Conservation (phyloP, 2,329 filamentous ascomycete species). For the Aspergillaceae sp. region DNA sequence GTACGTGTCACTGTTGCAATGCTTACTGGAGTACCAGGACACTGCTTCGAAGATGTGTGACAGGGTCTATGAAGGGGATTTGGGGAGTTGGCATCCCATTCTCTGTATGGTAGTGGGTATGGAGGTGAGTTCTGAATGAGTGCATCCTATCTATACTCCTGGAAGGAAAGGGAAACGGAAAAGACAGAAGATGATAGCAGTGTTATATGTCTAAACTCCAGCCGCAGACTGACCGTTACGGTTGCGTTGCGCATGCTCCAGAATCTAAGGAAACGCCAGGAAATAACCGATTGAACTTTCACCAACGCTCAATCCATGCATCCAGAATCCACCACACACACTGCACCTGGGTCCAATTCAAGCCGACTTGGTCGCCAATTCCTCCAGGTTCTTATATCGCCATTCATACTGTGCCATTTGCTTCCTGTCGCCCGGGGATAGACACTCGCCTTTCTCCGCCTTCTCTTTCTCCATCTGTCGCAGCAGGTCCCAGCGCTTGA, state of each 20-base stretch:
- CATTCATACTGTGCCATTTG: slow-evolving; percentile 28
- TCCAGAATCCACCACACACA: too few relatives aligned
- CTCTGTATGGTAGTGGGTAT: not conserved
- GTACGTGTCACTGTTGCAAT: slow-evolving; percentile 14
- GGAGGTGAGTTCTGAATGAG: too few relatives aligned
- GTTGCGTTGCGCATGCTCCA: too few relatives aligned
- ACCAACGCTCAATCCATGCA: too few relatives aligned
- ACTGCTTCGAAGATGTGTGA: slow-evolving; percentile 8
- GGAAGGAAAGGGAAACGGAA: not conserved
- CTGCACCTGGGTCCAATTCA: not conserved
- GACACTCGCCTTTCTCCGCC: slow-evolving; percentile 21
- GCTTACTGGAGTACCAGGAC: slow-evolving; percentile 4
- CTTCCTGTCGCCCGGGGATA: slow-evolving; percentile 22
- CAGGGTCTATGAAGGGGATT: slow-evolving; percentile 1
- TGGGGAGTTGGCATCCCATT: not conserved
- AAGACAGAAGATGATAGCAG: too few relatives aligned
- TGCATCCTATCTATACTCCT: not conserved
- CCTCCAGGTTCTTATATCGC: slow-evolving; percentile 26
- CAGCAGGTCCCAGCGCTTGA: slow-evolving; percentile 29
- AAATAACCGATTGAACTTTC: too few relatives aligned
- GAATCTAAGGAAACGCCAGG: too few relatives aligned
- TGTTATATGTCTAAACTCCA: too few relatives aligned
- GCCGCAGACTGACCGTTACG: too few relatives aligned
- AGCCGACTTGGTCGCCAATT: slow-evolving; percentile 15
- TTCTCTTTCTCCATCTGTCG: slow-evolving; percentile 27